Evolutionary conservation across 306 rosid species (phyloP), one percentile per base, ranked within the genome.

Genomic region (Cyamopsis tetragonoloba): DNA sequence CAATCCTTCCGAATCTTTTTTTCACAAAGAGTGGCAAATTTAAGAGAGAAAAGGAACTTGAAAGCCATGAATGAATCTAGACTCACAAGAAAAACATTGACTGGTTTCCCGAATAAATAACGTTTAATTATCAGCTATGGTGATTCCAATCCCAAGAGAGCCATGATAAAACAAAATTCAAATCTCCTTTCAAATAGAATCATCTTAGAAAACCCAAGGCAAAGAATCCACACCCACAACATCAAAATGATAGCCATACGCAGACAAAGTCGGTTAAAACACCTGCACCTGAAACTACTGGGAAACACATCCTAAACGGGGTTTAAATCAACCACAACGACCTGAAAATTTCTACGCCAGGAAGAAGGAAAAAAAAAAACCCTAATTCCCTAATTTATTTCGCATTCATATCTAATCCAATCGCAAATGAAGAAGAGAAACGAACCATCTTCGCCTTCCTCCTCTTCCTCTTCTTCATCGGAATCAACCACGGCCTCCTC

Each of bases 401-500:
- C 50, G 38, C 24, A 26, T 53, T 4, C 12, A 64, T 4, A 7
- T 19, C 59, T 6, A 48, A 68, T 9, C 22, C 5, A 42, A 76
- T 5, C 26, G 9, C 18, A 68, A 72, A 26, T 23, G 14, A 77
- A 15, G 42, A 3, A 15, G 7, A 15, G 14, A 70, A 47, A 18
- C 88, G 1, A 59, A 95, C 99, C 99, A 51, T 95, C 96, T 42
- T 95, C 97, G 9, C 75, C 97, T 2, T 91, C 99, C 6, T 91
- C 99, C 22, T 90, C 99, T 43, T 95, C 99, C 71, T 89, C 99
- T 1, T 95, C 99, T 0, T 86, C 99, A 1, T 95, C 99, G 4
- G 72, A 58, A 58, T 91, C 95, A 1, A 90, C 99, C n/a, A 19
- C 72, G 0, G 99, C 99, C 65, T 86, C 96, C 3, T 79, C 73